Conservation (phyloP, 1,284 basidiomycete genomes). For the Amylostereum areolatum region DNA sequence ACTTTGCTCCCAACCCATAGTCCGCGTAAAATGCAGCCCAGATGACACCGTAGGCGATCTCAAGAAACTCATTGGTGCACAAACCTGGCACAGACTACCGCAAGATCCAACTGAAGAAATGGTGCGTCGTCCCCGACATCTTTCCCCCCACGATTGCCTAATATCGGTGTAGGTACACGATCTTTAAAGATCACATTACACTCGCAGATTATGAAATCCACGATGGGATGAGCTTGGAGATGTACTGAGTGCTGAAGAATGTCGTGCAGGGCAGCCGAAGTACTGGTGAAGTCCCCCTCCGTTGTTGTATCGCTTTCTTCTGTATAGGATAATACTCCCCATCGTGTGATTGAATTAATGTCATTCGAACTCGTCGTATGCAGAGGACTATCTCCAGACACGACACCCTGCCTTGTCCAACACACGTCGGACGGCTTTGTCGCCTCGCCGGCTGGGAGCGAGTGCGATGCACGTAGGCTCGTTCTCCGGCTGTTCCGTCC, state of each 20-base stretch:
- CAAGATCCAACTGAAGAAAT: constrained; percentile 97
- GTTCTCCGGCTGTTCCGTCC: constrained; percentile 51
- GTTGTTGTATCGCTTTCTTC: no score
- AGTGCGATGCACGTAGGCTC: constrained; percentile 46
- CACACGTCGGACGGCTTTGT: constrained; percentile 33
- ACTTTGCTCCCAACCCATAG: constrained; percentile 31
- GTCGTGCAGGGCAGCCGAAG: no score
- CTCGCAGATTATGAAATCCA: constrained; percentile 92
- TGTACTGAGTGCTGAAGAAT: constrained; percentile 52
- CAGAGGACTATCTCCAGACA: constrained; percentile 19
- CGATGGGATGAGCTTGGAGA: constrained; percentile 91
- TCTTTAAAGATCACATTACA: constrained; percentile 93
- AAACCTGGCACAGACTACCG: constrained; percentile 83
- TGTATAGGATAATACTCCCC: no score
- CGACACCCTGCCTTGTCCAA: constrained; percentile 33
- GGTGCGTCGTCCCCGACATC: constrained; percentile 42
- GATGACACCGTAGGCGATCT: constrained; percentile 96
- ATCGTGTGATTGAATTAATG: no score
- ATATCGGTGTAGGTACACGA: constrained; percentile 67
- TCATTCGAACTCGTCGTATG: no score
- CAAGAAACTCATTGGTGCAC: constrained; percentile 94
- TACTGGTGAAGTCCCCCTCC: no score
- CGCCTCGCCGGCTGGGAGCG: constrained; percentile 39
- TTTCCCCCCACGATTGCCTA: constrained; percentile 1
- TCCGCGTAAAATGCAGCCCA: constrained; percentile 88